phyloP scores from a whole-genome alignment of 1,284 basidiomycete species.

The Ganoderma lucidum region DNA sequence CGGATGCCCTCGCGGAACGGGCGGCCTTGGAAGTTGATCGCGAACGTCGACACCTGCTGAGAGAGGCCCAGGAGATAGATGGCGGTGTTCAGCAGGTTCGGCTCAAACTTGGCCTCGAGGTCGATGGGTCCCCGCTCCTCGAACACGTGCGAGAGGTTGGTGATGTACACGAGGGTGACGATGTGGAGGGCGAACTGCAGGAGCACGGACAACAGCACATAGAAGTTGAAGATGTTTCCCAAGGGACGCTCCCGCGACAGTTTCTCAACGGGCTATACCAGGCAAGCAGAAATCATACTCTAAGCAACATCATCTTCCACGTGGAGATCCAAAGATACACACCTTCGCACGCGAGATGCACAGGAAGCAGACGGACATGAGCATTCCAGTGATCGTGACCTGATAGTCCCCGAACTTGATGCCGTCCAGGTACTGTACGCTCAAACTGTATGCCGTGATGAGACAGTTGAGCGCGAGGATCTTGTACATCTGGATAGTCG shows the following conservation, averaged over 20 bases:
- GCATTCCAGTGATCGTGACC: slow-evolving; percentile 91
- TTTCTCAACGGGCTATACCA: slow-evolving; percentile 84
- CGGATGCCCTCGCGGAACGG: slow-evolving; percentile 96
- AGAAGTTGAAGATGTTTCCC: slow-evolving; percentile 95
- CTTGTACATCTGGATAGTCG: slow-evolving; percentile 99
- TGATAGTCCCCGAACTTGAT: slow-evolving; percentile 99
- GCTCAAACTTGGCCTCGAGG: slow-evolving; percentile 94
- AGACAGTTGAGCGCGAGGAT: slow-evolving; percentile 95
- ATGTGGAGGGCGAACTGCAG: slow-evolving; percentile 95
- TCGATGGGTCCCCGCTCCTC: slow-evolving; percentile 89
- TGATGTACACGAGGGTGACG: slow-evolving; percentile 89
- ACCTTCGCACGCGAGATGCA: slow-evolving; percentile 98
- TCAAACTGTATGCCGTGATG: slow-evolving; percentile 95
- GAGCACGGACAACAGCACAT: slow-evolving; percentile 90
- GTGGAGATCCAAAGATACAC: slow-evolving; percentile 31
- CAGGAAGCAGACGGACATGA: slow-evolving; percentile 97
- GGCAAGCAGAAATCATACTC: slow-evolving; percentile 9
- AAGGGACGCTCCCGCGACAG: slow-evolving; percentile 90
- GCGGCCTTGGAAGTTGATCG: slow-evolving; percentile 95
- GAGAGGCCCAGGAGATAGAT: slow-evolving; percentile 94
- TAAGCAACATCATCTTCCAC: not conserved
- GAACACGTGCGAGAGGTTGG: slow-evolving; percentile 76
- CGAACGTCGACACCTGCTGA: slow-evolving; percentile 96
- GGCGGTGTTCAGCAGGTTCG: slow-evolving; percentile 91
- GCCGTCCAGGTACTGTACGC: slow-evolving; percentile 95